Evolutionary conservation across 805 yeast genomes (phyloP).

Genomic region (Ogataea polymorpha): DNA sequence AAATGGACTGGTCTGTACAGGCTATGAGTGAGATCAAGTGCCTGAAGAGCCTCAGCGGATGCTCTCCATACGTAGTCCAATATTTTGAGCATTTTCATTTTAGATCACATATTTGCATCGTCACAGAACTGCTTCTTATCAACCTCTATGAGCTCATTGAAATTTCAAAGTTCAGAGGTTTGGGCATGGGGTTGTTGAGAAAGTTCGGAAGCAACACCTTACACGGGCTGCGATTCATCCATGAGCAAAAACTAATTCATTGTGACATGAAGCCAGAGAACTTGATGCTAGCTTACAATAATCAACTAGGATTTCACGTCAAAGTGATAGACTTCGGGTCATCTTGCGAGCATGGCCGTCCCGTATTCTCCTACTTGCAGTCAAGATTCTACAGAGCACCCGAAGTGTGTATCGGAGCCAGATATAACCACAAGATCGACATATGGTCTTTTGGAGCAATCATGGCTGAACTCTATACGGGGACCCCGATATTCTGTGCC

Average conservation of each 20-base stretch:
- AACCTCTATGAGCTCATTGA: slow-evolving; percentile 63
- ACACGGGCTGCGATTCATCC: slow-evolving; percentile 58
- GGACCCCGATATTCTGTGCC: slow-evolving; percentile 48
- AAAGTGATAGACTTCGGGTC: slow-evolving; percentile 84
- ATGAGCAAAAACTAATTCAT: slow-evolving; percentile 58
- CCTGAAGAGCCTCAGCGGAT: slow-evolving; percentile 46
- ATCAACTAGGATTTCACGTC: slow-evolving; percentile 35
- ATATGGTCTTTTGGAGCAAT: slow-evolving; percentile 97
- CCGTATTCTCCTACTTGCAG: slow-evolving; percentile 49
- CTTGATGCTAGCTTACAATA: slow-evolving; percentile 49
- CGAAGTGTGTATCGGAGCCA: slow-evolving; percentile 66
- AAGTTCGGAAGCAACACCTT: slow-evolving; percentile 54
- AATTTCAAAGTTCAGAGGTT: slow-evolving; percentile 46
- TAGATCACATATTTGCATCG: slow-evolving; percentile 78
- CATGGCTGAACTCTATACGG: slow-evolving; percentile 77
- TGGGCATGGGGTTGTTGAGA: slow-evolving; percentile 40
- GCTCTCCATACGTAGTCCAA: slow-evolving; percentile 38
- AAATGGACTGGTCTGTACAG: slow-evolving; percentile 70
- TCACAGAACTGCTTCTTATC: slow-evolving; percentile 67
- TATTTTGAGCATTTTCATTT: slow-evolving; percentile 72
- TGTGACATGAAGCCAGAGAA: slow-evolving; percentile 89
- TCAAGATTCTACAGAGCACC: slow-evolving; percentile 80
- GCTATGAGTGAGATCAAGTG: slow-evolving; percentile 74
- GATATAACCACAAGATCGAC: slow-evolving; percentile 52
- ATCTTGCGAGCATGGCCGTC: slow-evolving; percentile 45